Base-by-base conservation (phyloP, 306 rosid species). In the Astragalus glycyphyllos region DNA sequence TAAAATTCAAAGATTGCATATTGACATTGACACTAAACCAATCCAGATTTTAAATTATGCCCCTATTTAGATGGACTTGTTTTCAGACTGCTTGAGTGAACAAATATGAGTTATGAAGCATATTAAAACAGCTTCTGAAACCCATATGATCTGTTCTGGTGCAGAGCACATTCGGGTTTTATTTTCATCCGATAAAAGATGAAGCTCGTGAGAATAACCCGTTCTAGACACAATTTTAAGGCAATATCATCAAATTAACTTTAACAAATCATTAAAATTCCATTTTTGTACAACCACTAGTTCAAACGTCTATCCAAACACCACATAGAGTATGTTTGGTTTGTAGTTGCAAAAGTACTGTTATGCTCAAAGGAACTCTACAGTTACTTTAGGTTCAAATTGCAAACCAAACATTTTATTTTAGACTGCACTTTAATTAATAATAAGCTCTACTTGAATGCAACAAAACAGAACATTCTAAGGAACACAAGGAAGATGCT, bases 181-280 rank as follows among this genome's bases (percentile, higher is more conserved):
- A 26, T 8, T 8, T 65, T 17, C 41, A 7, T 47, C 8, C 31
- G 71, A 29, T 31, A 31, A 10, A 65, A 7, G 42, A 15, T 46
- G 13, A 65, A 46, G n/a, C 32, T 8, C 38, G 16, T 31, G 35
- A 66, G 15, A 66, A 32, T 11, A 47, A 48, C 13, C 41, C 51
- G 7, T n/a, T 0, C 8, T 5, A 53, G 50, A 59, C 47, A 11
- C 50, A 59, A 5, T 13, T 31, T 20, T 7, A 34, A 8, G 35
- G 4, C 4, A 32, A 14, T 34, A 42, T 12, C 2, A 71, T 15
- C 38, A 45, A 58, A 31, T 58, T 11, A 71, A 1, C 65, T 44
- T 41, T 2, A 29, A 29, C 8, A 41, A 8, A 72, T 44, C 50
- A 58, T 71, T 48, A 32, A 71, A 71, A 11, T 58, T 46, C 58